Base-by-base conservation (phyloP, 1,284 basidiomycete genomes). In the Boletus smithii region DNA sequence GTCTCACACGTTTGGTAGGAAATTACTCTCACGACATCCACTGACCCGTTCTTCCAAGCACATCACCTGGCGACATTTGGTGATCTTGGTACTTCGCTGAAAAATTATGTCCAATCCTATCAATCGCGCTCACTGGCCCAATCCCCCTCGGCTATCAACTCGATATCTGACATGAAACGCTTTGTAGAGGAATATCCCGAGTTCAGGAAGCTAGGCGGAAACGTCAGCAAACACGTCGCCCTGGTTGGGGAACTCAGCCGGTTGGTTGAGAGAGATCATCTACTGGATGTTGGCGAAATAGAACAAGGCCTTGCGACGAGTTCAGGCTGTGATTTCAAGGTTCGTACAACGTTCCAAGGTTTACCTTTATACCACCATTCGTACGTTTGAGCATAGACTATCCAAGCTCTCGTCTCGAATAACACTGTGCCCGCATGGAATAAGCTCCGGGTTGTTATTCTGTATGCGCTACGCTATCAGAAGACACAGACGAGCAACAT, bases 171-270 rank as follows among this genome's bases (percentile, higher is more conserved):
- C 62, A 97, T 97, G 95, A 97, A 97, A 67, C 83, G 82, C 17
- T 99, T 99, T 61, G 90, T 99, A 3, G 97, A 99, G 66, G 95
- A 97, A 59, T 99, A 97, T 69, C 97, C 97, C 2, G 97, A 99
- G 68, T 98, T 99, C 66, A 79, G 87, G 56, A 95, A 95, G 63
- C 77, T 99, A 26, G 93, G 97, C 4, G 95, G 95, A 18, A 99
- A 99, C 67, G 97, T 99, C 26, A 93, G 89, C 70, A 99, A 99
- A 69, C 97, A 99, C 63, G 97, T 99, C 18, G 90, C 95, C 8
- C 72, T 99, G 10, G 93, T 99, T 0, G 95, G 95, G 30, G 97
- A 99, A 68, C 77, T 99, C 51, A 97, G 93, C 63, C 76, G 93
- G 49, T 68, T 97, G 32, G 93, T 99, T 17, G 90, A 87, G 42